A percentile compares a stretch with the other conserved stretches of the same genome.
phyloP scores from a whole-genome alignment of 352 stramenopile species.

The Peronospora tabacina region DNA sequence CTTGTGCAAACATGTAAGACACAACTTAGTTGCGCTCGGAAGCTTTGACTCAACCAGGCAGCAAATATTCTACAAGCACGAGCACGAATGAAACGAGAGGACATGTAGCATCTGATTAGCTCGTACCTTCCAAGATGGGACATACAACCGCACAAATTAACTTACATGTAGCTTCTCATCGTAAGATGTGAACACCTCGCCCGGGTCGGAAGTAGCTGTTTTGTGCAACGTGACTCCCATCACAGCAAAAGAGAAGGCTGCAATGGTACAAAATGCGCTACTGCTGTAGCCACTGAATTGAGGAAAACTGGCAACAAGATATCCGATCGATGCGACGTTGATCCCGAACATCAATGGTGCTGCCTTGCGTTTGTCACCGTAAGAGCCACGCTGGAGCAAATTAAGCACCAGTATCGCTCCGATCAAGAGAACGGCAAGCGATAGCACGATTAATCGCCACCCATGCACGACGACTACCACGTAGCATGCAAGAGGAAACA shows the following conservation, averaged over 20 bases:
- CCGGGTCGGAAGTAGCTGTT: conserved; percentile 44
- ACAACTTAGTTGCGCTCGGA: conserved; percentile 63
- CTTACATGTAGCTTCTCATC: conserved; percentile 56
- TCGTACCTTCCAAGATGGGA: not conserved
- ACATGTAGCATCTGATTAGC: not conserved
- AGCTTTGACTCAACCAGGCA: conserved; percentile 68
- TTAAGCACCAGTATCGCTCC: conserved; percentile 37
- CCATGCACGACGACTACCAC: conserved; percentile 36
- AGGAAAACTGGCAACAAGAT: conserved; percentile 46
- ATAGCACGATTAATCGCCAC: conserved; percentile 30
- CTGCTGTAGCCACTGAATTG: conserved; percentile 29
- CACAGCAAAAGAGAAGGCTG: conserved; percentile 22
- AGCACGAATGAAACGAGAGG: not conserved
- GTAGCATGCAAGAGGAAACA: conserved; percentile 40
- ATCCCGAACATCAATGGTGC: conserved; percentile 64
- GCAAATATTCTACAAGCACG: conserved; percentile 43
- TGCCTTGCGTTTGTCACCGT: conserved; percentile 69
- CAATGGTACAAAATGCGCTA: conserved; percentile 21
- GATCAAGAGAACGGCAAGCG: conserved; percentile 28
- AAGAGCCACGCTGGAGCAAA: conserved; percentile 50
- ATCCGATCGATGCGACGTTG: conserved; percentile 64
- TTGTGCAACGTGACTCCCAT: conserved; percentile 52
- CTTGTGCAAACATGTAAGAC: conserved; percentile 70
- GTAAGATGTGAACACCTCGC: conserved; percentile 59
- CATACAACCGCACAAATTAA: not conserved